Evolutionary conservation across 164 flowering plant species (phyloP).

Genomic region (Amborella trichopoda): DNA sequence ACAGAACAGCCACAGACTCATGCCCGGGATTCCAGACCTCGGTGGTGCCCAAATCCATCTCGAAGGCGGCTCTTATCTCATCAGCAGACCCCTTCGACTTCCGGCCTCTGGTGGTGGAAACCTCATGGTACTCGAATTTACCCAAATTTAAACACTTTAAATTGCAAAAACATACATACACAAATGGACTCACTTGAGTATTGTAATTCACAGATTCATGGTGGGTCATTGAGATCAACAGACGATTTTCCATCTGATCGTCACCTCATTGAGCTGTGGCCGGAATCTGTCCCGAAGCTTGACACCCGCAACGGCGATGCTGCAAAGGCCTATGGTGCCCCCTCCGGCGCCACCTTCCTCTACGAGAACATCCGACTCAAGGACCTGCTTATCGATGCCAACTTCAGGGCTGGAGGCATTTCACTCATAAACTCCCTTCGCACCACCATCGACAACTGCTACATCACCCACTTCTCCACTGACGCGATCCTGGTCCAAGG

Average conservation of each 20-base stretch:
- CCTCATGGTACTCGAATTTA: constrained; percentile 74
- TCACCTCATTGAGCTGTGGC: constrained; percentile 56
- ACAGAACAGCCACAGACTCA: constrained; percentile 22
- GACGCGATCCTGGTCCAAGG: constrained; percentile 44
- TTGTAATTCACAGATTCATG: constrained; percentile 86
- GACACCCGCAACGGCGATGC: not conserved
- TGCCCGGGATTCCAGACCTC: constrained; percentile 56
- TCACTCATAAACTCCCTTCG: constrained; percentile 55
- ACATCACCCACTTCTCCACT: constrained; percentile 59
- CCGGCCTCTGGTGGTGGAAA: constrained; percentile 68
- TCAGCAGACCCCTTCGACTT: constrained; percentile 53
- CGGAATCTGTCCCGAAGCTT: constrained; percentile 10
- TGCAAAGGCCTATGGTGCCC: not conserved
- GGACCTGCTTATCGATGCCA: constrained; percentile 60
- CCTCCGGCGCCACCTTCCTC: constrained; percentile 17
- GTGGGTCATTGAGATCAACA: constrained; percentile 73
- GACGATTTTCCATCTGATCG: constrained; percentile 49
- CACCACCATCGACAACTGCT: constrained; percentile 69
- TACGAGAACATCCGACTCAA: constrained; percentile 58
- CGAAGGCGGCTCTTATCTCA: constrained; percentile 65
- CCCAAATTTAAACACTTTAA: no score
- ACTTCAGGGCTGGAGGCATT: constrained; percentile 64
- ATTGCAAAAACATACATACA: no score
- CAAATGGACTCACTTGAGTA: no score
- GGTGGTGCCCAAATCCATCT: constrained; percentile 70